phyloP scores from a whole-genome alignment of 164 flowering plant species.

The Vitis rupestris region DNA sequence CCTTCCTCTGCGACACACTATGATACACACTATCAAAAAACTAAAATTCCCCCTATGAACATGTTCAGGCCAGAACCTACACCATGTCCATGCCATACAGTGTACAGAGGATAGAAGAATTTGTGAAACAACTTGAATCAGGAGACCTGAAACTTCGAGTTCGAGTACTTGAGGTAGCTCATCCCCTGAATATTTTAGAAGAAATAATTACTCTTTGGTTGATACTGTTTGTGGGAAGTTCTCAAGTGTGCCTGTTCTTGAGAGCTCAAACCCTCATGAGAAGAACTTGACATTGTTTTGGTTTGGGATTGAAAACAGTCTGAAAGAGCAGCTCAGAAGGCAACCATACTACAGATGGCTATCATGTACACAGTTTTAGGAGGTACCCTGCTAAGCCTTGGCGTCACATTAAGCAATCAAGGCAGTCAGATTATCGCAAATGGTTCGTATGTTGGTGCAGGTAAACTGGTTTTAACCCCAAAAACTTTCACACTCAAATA shows the following conservation, averaged over 20 bases:
- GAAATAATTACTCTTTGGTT: neutral
- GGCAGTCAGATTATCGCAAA: slow-evolving; percentile 65
- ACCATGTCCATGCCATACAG: slow-evolving; percentile 95
- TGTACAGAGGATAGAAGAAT: slow-evolving; percentile 84
- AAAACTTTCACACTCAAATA: too few relatives aligned
- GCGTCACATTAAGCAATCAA: slow-evolving; percentile 63
- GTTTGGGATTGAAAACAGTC: slow-evolving; percentile 41
- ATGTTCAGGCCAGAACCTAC: slow-evolving; percentile 70
- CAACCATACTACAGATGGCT: slow-evolving; percentile 82
- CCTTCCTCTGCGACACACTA: too few relatives aligned
- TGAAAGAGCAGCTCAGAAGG: slow-evolving; percentile 88
- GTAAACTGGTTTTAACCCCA: slow-evolving; percentile 20
- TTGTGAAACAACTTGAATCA: slow-evolving; percentile 82
- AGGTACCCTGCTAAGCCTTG: slow-evolving; percentile 76
- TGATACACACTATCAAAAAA: too few relatives aligned
- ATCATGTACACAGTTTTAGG: slow-evolving; percentile 86
- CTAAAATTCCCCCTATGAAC: neutral
- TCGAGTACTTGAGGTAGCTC: slow-evolving; percentile 85
- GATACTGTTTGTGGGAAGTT: too few relatives aligned
- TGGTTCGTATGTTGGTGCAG: slow-evolving; percentile 84
- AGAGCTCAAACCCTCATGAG: too few relatives aligned
- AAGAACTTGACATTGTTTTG: neutral
- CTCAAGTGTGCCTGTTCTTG: too few relatives aligned
- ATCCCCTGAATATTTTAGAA: neutral
- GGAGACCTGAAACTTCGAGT: slow-evolving; percentile 95